phyloP scores from a whole-genome alignment of 192 early-diverging fungal genomes.

The Diversispora eburnea region DNA sequence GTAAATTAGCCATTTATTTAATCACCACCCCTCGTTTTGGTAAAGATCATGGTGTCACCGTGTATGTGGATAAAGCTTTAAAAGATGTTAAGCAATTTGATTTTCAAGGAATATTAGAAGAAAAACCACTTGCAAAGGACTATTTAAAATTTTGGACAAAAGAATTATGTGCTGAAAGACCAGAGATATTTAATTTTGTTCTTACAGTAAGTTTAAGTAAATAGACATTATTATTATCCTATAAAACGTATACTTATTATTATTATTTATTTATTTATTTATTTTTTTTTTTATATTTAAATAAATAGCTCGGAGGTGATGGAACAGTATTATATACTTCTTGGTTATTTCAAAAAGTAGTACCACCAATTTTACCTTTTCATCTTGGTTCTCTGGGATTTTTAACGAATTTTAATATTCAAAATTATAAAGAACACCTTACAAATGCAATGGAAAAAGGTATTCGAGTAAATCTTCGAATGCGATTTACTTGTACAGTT shows the following conservation, averaged over 20 bases:
- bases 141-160: slow-evolving; percentile 72
- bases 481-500: slow-evolving; percentile 89
- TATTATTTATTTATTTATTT: neutral
- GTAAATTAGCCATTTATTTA: slow-evolving; percentile 67
- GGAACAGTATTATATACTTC: slow-evolving; percentile 93
- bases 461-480: slow-evolving; percentile 83
- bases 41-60: slow-evolving; percentile 42
- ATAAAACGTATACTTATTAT: neutral
- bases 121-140: slow-evolving; percentile 40
- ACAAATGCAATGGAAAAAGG: slow-evolving; percentile 59
- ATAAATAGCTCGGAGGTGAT: slow-evolving; percentile 79
- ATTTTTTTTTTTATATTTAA: neutral
- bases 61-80: slow-evolving; percentile 64
- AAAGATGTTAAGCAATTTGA: slow-evolving; percentile 56
- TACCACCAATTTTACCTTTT: slow-evolving; percentile 93
- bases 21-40: slow-evolving; percentile 46
- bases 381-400: slow-evolving; percentile 95
- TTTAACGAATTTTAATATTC: slow-evolving; percentile 82
- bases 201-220: slow-evolving; percentile 59
- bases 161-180: slow-evolving; percentile 61
- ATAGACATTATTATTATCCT: slow-evolving; percentile 2
- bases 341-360: slow-evolving; percentile 81
- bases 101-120: slow-evolving; percentile 44
- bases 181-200: slow-evolving; percentile 81
- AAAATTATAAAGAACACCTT: slow-evolving; percentile 55